Base-by-base conservation (phyloP, 2,329 filamentous ascomycete genomes). In the Penicillium sp. region DNA sequence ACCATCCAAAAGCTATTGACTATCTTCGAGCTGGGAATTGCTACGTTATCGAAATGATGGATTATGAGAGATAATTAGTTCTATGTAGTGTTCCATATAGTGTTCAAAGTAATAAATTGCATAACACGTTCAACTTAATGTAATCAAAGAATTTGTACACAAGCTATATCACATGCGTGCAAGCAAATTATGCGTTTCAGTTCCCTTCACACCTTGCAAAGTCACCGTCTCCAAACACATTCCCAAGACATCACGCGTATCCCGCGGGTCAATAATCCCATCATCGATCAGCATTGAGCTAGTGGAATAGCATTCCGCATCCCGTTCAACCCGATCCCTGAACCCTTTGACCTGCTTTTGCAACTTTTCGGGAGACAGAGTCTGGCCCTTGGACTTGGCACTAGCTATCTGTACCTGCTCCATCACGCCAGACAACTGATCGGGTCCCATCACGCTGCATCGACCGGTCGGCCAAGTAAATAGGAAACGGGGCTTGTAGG, bases 401-500 rank as follows among this genome's bases (percentile, higher is more conserved):
- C 69, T 72, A 7, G 69, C 70, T 10, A 58, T 40, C 56, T 73
- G 69, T n/a, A 79, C 70, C 28, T 63, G 68, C 51, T 74, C 72
- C 77, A 80, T 80, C 9, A 80, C 78, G 0, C 78, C 78, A 1
- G 74, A 69, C 2, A 80, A 66, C 64, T 80, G 78, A 44, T 79
- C 78, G 0, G 77, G 72, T 0, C 78, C 78, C 78, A 80, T 80
- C 1, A 80, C 78, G 37, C 75, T 77, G 67, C 78, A 80, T 19
- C 75, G 70, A 0, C 77, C 76, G 0, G 67, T 77, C 0, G 78
- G 77, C 78, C 78, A 80, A 13, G 75, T 75, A 59, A 82, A 81
- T 3, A 82, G 60, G 56, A 82, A 82, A 0, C 79, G 75, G 0
- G 80, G 80, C 22, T 69, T 69, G 64, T 80, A 82, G 1, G 77